These are phyloP conservation scores for Pestalotiopsis sp. DNA, from an alignment of 2,329 filamentous ascomycete genomes.

Conservation along the genomic window DNA sequence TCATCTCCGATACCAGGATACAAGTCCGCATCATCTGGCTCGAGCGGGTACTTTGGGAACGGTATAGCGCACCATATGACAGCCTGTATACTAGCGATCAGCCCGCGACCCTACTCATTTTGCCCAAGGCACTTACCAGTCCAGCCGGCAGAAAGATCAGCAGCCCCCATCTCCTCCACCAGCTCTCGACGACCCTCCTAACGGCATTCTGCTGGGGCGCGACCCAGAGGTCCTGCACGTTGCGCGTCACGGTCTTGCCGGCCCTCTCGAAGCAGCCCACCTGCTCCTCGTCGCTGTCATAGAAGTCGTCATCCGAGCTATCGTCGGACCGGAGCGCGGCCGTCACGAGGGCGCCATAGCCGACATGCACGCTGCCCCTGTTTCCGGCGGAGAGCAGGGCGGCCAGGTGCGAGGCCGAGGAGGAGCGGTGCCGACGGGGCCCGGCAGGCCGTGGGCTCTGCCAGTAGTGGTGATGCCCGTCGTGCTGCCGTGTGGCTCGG, in stretches of 20 bases:
- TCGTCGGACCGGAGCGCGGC: conserved; percentile 38
- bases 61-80: conserved; percentile 68
- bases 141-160: conserved; percentile 63
- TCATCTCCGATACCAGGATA: conserved; percentile 25
- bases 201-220: conserved; percentile 62
- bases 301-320: conserved; percentile 34
- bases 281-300: conserved; percentile 27
- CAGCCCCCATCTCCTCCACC: conserved; percentile 66
- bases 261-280: conserved; percentile 30
- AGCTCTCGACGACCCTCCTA: conserved; percentile 59
- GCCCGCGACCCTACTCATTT: not conserved
- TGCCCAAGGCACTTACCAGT: conserved; percentile 48
- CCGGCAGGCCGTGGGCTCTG: not conserved
- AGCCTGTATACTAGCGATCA: conserved; percentile 42
- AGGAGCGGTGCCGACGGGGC: conserved; percentile 15
- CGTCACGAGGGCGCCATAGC: conserved; percentile 56
- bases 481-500: conserved; percentile 26
- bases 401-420: conserved; percentile 33
- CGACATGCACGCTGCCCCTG: conserved; percentile 58
- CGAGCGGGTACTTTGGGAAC: conserved; percentile 64
- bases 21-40: conserved; percentile 42
- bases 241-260: conserved; percentile 34
- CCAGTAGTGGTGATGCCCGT: not conserved
- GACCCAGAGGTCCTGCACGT: conserved; percentile 59
- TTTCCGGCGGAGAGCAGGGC: conserved; percentile 40